Percentiles rank a stretch among this genome's conserved stretches.
Evolutionary conservation across 345 rosid species (phyloP).

Genomic region (Rhodamnia argentea): DNA sequence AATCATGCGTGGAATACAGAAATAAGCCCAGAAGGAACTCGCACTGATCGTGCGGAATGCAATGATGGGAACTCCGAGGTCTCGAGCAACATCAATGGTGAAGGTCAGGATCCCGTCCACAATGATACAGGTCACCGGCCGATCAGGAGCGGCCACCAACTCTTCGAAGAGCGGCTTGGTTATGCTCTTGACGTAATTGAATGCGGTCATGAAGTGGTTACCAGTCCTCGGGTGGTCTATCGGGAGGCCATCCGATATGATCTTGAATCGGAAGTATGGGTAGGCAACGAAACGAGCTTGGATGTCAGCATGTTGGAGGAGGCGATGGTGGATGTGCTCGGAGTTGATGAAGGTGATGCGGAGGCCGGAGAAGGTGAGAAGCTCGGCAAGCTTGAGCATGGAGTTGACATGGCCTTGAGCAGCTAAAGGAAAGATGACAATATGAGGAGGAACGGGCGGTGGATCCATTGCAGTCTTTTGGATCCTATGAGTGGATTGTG

Average conservation of each 20-base stretch:
- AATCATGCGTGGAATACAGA: slow-evolving; percentile 12
- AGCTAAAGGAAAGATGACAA: slow-evolving; percentile 56
- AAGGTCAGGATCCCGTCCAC: slow-evolving; percentile 22
- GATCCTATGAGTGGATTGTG: neutral
- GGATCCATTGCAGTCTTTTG: neutral
- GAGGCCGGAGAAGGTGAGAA: slow-evolving; percentile 29
- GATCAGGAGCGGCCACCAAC: neutral
- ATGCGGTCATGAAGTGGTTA: slow-evolving; percentile 8
- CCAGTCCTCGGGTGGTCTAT: neutral
- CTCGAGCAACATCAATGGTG: slow-evolving; percentile 13
- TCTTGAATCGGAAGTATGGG: slow-evolving; percentile 19
- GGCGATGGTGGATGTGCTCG: slow-evolving; percentile 21
- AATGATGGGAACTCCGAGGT: slow-evolving; percentile 20
- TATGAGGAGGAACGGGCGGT: neutral
- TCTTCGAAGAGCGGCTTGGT: neutral
- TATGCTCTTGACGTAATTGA: neutral
- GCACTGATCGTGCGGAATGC: slow-evolving; percentile 24
- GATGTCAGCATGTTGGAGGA: slow-evolving; percentile 15
- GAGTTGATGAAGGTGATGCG: slow-evolving; percentile 51
- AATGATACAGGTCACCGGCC: slow-evolving; percentile 18
- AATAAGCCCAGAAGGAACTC: slow-evolving; percentile 20
- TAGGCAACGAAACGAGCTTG: slow-evolving; percentile 7
- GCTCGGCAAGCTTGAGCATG: slow-evolving; percentile 59
- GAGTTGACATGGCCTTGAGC: slow-evolving; percentile 60
- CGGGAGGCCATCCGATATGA: slow-evolving; percentile 23